Evolutionary conservation across 192 early-diverging fungal species (phyloP).

Genomic region (Coemansia sp.): DNA sequence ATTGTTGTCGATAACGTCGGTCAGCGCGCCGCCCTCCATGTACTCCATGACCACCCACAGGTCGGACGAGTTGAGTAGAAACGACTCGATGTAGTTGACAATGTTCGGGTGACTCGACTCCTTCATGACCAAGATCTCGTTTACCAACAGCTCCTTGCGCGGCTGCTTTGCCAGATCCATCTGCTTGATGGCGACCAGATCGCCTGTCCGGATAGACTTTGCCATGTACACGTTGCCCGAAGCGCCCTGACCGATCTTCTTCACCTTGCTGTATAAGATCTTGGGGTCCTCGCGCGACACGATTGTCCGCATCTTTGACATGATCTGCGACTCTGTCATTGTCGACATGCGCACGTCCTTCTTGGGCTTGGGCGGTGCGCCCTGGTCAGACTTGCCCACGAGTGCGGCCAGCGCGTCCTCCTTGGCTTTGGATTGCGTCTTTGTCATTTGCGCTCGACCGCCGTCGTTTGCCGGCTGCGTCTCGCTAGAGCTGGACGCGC

Average conservation of each 20-base stretch:
- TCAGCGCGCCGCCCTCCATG: slow-evolving; percentile 98
- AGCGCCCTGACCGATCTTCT: slow-evolving; percentile 97
- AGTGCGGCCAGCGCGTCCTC: slow-evolving; percentile 60
- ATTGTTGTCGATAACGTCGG: slow-evolving; percentile 96
- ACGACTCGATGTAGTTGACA: slow-evolving; percentile 96
- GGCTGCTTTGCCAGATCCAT: slow-evolving; percentile 89
- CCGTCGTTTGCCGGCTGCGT: slow-evolving; percentile 15
- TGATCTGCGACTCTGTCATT: slow-evolving; percentile 91
- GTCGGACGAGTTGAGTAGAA: slow-evolving; percentile 79
- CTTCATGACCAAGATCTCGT: slow-evolving; percentile 94
- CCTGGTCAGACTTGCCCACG: slow-evolving; percentile 50
- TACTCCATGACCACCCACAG: slow-evolving; percentile 99
- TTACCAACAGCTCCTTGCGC: slow-evolving; percentile 89
- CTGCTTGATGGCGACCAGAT: slow-evolving; percentile 92
- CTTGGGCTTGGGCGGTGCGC: slow-evolving; percentile 61
- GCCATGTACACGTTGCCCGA: slow-evolving; percentile 99
- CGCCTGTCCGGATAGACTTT: slow-evolving; percentile 67
- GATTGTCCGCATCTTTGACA: slow-evolving; percentile 89
- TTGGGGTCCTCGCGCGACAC: slow-evolving; percentile 93
- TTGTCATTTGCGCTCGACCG: slow-evolving; percentile 47
- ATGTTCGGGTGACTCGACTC: slow-evolving; percentile 93
- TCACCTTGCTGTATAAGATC: slow-evolving; percentile 87
- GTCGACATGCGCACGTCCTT: slow-evolving; percentile 85
- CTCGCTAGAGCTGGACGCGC: slow-evolving; percentile 32
- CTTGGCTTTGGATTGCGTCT: slow-evolving; percentile 59